Base-by-base conservation (phyloP, 495 filamentous ascomycete genomes). In the Hypoxylon lienhwacheense region DNA sequence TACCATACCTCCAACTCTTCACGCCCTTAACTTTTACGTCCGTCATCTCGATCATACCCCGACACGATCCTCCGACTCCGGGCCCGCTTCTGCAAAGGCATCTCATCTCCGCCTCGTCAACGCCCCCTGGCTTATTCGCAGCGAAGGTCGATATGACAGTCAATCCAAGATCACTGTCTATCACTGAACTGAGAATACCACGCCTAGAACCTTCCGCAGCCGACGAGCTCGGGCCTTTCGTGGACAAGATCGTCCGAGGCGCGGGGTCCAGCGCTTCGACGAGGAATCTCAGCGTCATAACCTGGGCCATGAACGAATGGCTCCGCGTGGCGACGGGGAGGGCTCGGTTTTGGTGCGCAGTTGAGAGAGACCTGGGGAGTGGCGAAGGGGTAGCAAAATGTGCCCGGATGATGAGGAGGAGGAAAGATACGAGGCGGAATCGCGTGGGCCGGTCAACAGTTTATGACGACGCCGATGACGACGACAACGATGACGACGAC, bases 1-100 rank as follows among this genome's bases (percentile, higher is more conserved):
- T 84, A 2, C 79, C 81, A 5, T 83, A 76, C 59, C 75, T 85
- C 0, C 73, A 78, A 58, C 68, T 76, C 37, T 84, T 86, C 53
- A 79, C 74, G 3, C 76, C 79, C 1, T 64, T 86, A 2, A 65
- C 68, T 16, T 82, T 79, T 53, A 70, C 75, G 4, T 80, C 77
- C 1, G 70, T 67, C 1, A 67, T 80, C 47, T 71, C 71, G 4
- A 60, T 74, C 4, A 48, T 79, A 0, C 69, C 73, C 0, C 46
- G 42, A 1, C 51, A 61, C 4, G 21, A 54, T 3, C 17, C 66
- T 3, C 29, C 58, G 36, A 35, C 64, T 17, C 44, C 65, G 14
- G 43, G 60, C 35, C 68, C 70, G 24, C 60, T 71, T 6, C 57
- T 69, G 37, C 75, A 77, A 59, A 66, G 66, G 5, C 67, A 79